Evolutionary conservation across 331 rosid genomes (phyloP).

Genomic region (Dryas integrifolia): DNA sequence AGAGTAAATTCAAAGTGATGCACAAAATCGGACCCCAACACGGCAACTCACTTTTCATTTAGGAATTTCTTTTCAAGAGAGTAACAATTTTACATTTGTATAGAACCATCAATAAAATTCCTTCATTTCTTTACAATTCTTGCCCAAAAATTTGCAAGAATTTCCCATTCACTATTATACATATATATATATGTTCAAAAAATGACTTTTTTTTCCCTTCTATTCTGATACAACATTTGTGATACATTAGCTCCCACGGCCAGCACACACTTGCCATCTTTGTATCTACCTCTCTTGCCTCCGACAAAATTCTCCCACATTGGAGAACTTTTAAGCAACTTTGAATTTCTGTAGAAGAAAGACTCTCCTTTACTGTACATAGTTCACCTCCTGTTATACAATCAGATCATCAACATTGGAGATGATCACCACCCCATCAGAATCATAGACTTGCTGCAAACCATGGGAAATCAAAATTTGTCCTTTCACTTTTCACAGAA

Average conservation of each 20-base stretch:
- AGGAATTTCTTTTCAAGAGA: neutral
- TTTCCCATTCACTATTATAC: constrained; percentile 13
- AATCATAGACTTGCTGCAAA: constrained; percentile 10
- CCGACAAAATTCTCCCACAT: neutral
- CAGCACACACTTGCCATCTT: constrained; percentile 20
- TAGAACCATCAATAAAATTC: neutral
- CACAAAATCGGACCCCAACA: neutral
- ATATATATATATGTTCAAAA: constrained; percentile 8
- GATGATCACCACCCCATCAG: constrained; percentile 24
- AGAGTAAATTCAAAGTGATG: neutral
- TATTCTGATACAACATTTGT: constrained; percentile 23
- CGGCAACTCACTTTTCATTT: neutral
- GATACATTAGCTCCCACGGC: constrained; percentile 28
- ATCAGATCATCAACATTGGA: constrained; percentile 11
- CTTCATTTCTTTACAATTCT: constrained; percentile 18
- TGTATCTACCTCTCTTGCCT: constrained; percentile 13
- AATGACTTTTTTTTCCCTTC: constrained; percentile 1
- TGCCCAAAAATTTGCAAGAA: constrained; percentile 10
- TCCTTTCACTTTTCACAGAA: constrained; percentile 23
- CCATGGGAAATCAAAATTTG: constrained; percentile 13
- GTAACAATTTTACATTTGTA: neutral
- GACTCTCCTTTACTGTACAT: constrained; percentile 13
- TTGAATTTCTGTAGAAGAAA: neutral
- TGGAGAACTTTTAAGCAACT: neutral
- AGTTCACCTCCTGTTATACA: constrained; percentile 6